Evolutionary conservation across 352 stramenopile genomes (phyloP).

Genomic region (Globisporangium viniferum): DNA sequence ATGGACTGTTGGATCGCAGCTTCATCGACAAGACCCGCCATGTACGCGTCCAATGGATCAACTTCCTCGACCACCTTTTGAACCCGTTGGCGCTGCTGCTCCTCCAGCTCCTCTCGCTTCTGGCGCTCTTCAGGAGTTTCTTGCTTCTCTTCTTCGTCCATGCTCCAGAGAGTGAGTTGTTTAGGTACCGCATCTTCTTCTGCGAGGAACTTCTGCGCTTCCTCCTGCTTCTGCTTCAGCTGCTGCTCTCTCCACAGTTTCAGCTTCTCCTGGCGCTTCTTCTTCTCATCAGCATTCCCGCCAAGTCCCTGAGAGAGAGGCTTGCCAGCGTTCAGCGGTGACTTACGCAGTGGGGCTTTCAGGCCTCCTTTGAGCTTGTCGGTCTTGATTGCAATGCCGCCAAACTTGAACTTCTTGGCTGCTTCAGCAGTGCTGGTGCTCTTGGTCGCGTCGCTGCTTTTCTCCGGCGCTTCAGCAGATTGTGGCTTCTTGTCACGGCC

Average conservation of each 20-base stretch:
- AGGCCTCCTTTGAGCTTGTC: slow-evolving; percentile 22
- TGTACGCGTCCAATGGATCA: slow-evolving; percentile 84
- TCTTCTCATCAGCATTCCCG: slow-evolving; percentile 31
- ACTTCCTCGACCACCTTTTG: slow-evolving; percentile 79
- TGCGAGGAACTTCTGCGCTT: slow-evolving; percentile 58
- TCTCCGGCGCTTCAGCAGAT: not conserved
- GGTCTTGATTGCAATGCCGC: slow-evolving; percentile 60
- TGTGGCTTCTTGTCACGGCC: slow-evolving; percentile 21
- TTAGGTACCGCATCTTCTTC: slow-evolving; percentile 71
- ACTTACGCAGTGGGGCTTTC: slow-evolving; percentile 20
- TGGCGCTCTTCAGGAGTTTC: slow-evolving; percentile 49
- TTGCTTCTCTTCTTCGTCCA: slow-evolving; percentile 64
- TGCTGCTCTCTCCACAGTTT: slow-evolving; percentile 62
- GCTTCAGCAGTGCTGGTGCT: slow-evolving; percentile 16
- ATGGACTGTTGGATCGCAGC: slow-evolving; percentile 72
- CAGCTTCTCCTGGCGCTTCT: slow-evolving; percentile 45
- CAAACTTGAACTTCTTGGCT: slow-evolving; percentile 66
- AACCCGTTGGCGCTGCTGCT: slow-evolving; percentile 49
- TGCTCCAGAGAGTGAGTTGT: slow-evolving; percentile 53
- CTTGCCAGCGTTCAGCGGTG: slow-evolving; percentile 1
- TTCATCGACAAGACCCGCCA: slow-evolving; percentile 80
- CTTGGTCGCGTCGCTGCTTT: slow-evolving; percentile 9
- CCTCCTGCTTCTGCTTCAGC: slow-evolving; percentile 55
- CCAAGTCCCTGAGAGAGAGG: not conserved
- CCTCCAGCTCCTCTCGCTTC: slow-evolving; percentile 45